These are phyloP conservation scores for Cladosporium sp. DNA, from an alignment of 2,329 filamentous ascomycete genomes.

Conservation along the genomic window DNA sequence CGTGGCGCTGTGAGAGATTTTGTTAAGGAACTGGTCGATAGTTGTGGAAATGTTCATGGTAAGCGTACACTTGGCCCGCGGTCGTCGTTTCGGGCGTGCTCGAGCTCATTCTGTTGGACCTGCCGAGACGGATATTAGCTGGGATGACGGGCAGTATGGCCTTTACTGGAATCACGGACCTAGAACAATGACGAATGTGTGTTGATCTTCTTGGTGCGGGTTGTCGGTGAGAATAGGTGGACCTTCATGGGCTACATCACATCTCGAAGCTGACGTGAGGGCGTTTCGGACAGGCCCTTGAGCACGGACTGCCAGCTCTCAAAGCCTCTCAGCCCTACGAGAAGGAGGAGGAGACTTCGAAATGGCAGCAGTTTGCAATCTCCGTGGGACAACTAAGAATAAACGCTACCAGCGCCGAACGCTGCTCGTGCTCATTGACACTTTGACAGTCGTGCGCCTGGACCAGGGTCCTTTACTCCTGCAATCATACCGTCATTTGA, in stretches of 20 bases:
- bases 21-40: not conserved
- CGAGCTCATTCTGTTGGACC: slow-evolving; percentile 23
- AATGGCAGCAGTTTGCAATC: not conserved
- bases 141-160: not conserved
- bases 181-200: not conserved
- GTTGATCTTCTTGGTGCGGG: not conserved
- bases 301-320: not conserved
- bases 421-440: not conserved
- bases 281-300: not conserved
- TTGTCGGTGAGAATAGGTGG: not conserved
- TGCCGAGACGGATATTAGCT: not conserved
- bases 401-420: not conserved
- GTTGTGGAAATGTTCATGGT: not conserved
- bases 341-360: not conserved
- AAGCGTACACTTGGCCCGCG: slow-evolving; percentile 45
- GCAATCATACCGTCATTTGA: not conserved
- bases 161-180: not conserved
- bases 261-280: slow-evolving; percentile 17
- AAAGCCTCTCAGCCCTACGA: not conserved
- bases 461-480: not conserved
- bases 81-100: slow-evolving; percentile 31
- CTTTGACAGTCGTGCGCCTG: not conserved
- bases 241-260: not conserved
- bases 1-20: slow-evolving; percentile 46
- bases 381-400: not conserved